Percentiles rank a stretch among this genome's conserved stretches.
Evolutionary conservation across 495 filamentous ascomycete genomes (phyloP).

Genomic region (Lasiosphaeria hispida): DNA sequence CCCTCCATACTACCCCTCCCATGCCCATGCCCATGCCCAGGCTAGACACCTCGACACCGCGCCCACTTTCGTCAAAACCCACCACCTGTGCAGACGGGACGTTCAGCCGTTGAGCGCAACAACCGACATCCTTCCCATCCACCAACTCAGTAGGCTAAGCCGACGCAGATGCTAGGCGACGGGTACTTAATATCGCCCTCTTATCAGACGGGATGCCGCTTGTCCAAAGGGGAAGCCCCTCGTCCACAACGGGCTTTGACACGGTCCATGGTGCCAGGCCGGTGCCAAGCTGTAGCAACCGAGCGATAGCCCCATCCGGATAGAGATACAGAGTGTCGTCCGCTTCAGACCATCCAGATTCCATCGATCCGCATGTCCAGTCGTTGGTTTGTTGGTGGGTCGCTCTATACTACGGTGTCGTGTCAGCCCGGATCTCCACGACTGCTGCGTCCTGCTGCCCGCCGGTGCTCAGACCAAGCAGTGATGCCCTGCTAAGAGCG

Average conservation of each 20-base stretch:
- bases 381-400: neutral
- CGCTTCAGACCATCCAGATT: neutral
- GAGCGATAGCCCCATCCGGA: constrained; percentile 3
- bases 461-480: neutral
- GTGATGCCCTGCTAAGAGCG: neutral
- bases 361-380: constrained; percentile 6
- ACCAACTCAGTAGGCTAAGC: too few species aligned
- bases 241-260: neutral
- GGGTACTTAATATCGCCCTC: constrained; percentile 15
- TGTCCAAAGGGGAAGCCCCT: constrained; percentile 16
- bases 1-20: neutral
- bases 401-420: neutral
- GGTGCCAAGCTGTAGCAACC: constrained; percentile 6
- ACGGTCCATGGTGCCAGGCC: constrained; percentile 1
- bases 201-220: constrained; percentile 13
- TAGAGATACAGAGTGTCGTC: too few species aligned
- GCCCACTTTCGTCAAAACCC: too few species aligned
- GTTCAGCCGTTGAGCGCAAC: neutral
- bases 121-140: too few species aligned
- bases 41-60: neutral
- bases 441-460: neutral
- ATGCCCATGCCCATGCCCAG: too few species aligned
- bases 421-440: neutral
- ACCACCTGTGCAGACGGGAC: neutral
- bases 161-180: neutral